Evolutionary conservation across 169 alveolate species (phyloP).

Genomic region (Cryptosporidium parvum): DNA sequence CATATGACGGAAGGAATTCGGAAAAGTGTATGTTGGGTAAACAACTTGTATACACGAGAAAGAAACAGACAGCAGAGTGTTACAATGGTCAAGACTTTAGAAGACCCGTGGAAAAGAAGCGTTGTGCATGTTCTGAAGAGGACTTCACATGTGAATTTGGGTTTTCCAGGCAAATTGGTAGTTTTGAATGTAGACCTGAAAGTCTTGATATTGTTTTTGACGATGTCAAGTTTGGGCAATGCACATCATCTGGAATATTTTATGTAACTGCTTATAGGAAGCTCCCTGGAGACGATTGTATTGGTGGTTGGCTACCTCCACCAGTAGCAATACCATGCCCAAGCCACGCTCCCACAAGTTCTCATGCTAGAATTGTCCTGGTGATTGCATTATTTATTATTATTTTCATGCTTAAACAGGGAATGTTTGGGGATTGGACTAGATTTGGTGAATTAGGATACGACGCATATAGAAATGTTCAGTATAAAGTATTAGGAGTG

Average conservation of each 20-base stretch:
- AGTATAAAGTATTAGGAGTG: conserved; percentile 57
- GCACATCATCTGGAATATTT: conserved; percentile 74
- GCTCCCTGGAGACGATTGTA: conserved; percentile 97
- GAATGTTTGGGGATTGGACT: conserved; percentile 69
- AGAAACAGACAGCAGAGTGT: conserved; percentile 96
- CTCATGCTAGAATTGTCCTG: conserved; percentile 63
- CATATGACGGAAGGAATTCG: conserved; percentile 72
- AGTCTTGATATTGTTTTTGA: conserved; percentile 42
- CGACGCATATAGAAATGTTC: conserved; percentile 64
- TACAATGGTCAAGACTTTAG: conserved; percentile 96
- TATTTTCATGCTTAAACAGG: conserved; percentile 64
- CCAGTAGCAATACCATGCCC: conserved; percentile 94
- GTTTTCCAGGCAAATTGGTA: conserved; percentile 88
- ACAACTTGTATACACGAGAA: conserved; percentile 93
- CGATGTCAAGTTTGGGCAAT: conserved; percentile 79
- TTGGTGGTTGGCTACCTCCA: conserved; percentile 95
- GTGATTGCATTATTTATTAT: conserved; percentile 21
- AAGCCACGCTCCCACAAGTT: conserved; percentile 84
- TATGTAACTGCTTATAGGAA: conserved; percentile 90
- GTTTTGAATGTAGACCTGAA: conserved; percentile 84
- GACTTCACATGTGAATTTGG: conserved; percentile 98
- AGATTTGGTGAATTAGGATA: conserved; percentile 23
- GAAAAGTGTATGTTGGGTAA: conserved; percentile 92
- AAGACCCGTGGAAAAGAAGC: conserved; percentile 88
- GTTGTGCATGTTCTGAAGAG: conserved; percentile 95